phyloP scores from a whole-genome alignment of 2,329 filamentous ascomycete genomes.

The Hypoxylon sp. region DNA sequence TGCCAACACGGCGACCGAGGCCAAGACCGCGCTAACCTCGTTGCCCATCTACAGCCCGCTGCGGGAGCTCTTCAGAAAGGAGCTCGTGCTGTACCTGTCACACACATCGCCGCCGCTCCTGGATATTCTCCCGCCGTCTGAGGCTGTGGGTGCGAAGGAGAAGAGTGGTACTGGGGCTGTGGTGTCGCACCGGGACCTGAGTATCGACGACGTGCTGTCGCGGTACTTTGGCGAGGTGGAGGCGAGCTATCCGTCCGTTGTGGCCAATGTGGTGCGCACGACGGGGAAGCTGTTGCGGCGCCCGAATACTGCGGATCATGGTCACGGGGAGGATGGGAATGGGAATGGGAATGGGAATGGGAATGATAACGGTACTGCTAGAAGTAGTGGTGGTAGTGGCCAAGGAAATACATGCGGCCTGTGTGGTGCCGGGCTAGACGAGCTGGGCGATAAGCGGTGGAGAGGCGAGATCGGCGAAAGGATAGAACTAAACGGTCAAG shows the following conservation, averaged over 20 bases:
- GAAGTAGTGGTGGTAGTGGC: not conserved
- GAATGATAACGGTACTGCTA: conserved; percentile 13
- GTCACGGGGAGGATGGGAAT: conserved; percentile 7
- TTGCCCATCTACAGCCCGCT: conserved; percentile 80
- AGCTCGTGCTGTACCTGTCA: conserved; percentile 77
- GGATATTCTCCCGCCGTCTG: conserved; percentile 62
- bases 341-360: conserved; percentile 51
- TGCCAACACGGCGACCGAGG: not conserved
- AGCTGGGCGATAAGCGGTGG: conserved; percentile 74
- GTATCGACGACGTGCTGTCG: conserved; percentile 91
- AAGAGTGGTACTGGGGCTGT: conserved; percentile 56
- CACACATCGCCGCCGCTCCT: conserved; percentile 67
- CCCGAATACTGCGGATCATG: conserved; percentile 44
- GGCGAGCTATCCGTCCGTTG: conserved; percentile 87
- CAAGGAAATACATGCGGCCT: conserved; percentile 69
- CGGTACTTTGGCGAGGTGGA: conserved; percentile 92
- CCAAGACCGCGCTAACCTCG: conserved; percentile 2
- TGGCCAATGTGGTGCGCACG: conserved; percentile 95
- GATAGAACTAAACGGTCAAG: conserved; percentile 30
- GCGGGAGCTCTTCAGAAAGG: conserved; percentile 86
- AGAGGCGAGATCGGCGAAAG: conserved; percentile 70
- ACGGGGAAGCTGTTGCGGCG: conserved; percentile 81
- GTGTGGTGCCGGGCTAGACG: conserved; percentile 78
- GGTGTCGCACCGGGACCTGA: conserved; percentile 80
- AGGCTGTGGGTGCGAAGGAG: conserved; percentile 45